phyloP scores from a whole-genome alignment of 176 grass and related monocot species.

The Poa annua region DNA sequence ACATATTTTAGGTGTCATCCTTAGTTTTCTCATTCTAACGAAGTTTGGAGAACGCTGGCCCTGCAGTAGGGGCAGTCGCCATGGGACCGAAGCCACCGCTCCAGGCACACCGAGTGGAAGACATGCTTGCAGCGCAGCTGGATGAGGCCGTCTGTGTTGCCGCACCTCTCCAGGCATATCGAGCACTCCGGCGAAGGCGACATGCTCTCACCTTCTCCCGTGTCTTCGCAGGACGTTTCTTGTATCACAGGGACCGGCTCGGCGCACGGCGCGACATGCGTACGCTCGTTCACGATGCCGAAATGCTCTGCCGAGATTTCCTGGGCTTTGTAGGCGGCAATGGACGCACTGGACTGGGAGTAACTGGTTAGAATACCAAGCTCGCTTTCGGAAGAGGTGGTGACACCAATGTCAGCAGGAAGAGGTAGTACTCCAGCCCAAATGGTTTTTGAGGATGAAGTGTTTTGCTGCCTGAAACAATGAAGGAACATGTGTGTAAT shows the following conservation, averaged over 20 bases:
- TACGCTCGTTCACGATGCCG: neutral
- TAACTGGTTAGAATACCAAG: conserved; percentile 29
- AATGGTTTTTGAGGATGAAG: conserved; percentile 19
- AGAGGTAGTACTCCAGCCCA: conserved; percentile 3
- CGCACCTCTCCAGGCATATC: conserved; percentile 72
- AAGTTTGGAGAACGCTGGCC: conserved; percentile 41
- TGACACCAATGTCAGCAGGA: neutral
- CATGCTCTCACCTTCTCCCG: neutral
- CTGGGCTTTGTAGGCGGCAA: neutral
- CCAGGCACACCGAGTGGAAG: conserved; percentile 71
- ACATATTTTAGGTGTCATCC: conserved; percentile 25
- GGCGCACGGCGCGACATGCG: neutral
- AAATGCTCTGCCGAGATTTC: neutral
- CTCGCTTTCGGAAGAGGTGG: conserved; percentile 29
- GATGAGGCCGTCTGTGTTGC: conserved; percentile 33
- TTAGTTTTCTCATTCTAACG: conserved; percentile 27
- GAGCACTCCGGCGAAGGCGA: conserved; percentile 50
- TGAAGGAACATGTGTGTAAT: neutral
- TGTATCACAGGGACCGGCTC: conserved; percentile 21
- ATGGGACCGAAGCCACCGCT: conserved; percentile 54
- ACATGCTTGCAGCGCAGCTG: conserved; percentile 67
- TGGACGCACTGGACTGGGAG: conserved; percentile 26
- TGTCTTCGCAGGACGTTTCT: neutral
- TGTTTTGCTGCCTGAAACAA: conserved; percentile 49
- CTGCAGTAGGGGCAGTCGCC: conserved; percentile 74